phyloP scores from a whole-genome alignment of 192 early-diverging fungal species.

The Backusella parvicylindrica region DNA sequence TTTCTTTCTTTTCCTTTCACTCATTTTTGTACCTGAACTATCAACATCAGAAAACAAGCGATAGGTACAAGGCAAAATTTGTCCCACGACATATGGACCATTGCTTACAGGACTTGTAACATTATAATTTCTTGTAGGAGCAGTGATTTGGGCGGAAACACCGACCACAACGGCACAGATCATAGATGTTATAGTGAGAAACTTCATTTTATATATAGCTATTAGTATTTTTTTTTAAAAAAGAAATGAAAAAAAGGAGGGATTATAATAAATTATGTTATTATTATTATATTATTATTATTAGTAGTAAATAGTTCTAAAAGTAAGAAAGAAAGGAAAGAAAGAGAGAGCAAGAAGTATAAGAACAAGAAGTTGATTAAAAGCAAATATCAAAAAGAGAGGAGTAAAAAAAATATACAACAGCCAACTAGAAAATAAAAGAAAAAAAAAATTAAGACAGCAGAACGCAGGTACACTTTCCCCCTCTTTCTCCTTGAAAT shows the following conservation, averaged over 20 bases:
- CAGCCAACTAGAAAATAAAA: not conserved
- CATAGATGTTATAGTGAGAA: not conserved
- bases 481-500: not conserved
- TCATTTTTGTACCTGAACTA: slow-evolving; percentile 28
- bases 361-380: not conserved
- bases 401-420: slow-evolving; percentile 3
- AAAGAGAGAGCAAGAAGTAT: not conserved
- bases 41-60: slow-evolving; percentile 21
- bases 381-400: not conserved
- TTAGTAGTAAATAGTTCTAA: not conserved
- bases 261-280: not conserved
- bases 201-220: not conserved
- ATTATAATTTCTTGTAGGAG: slow-evolving; percentile 30
- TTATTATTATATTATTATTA: not conserved
- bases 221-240: not conserved
- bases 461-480: not conserved
- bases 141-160: slow-evolving; percentile 25
- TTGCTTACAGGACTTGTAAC: slow-evolving; percentile 28
- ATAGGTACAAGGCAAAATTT: slow-evolving; percentile 23
- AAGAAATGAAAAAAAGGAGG: not conserved
- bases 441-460: not conserved
- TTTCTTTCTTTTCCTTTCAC: not conserved
- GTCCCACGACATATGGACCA: slow-evolving; percentile 8
- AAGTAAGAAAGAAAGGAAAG: slow-evolving; percentile 12
- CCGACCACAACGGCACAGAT: not conserved